These are phyloP conservation scores for Chalciporus piperatus DNA, from an alignment of 768 basidiomycete species.

Conservation along the genomic window DNA sequence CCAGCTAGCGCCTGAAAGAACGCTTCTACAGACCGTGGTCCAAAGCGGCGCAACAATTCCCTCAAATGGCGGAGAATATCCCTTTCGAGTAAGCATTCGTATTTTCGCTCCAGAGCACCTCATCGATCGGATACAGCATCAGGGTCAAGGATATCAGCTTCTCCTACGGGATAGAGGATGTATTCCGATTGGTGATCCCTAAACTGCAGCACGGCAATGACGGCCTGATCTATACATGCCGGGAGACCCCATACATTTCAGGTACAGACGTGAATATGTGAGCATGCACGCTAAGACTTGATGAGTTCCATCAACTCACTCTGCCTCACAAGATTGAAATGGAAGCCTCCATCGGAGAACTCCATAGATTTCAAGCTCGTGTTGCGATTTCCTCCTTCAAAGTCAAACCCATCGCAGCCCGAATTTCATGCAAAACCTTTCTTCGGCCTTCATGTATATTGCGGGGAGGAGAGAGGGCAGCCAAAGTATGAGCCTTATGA, in stretches of 20 bases:
- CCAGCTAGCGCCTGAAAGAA: slow-evolving; percentile 50
- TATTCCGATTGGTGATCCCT: slow-evolving; percentile 82
- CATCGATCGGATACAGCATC: slow-evolving; percentile 50
- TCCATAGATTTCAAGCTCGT: slow-evolving; percentile 97
- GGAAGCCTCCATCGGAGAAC: slow-evolving; percentile 98
- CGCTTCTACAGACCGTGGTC: slow-evolving; percentile 84
- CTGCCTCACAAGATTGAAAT: slow-evolving; percentile 70
- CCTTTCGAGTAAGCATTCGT: slow-evolving; percentile 76
- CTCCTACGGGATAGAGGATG: slow-evolving; percentile 85
- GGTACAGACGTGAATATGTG: slow-evolving; percentile 92
- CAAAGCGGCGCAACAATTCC: slow-evolving; percentile 65
- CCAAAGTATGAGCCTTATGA: slow-evolving; percentile 83
- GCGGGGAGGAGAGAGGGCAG: slow-evolving; percentile 58
- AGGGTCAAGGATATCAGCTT: slow-evolving; percentile 83
- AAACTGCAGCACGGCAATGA: slow-evolving; percentile 88
- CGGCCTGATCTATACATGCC: slow-evolving; percentile 95
- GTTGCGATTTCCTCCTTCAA: slow-evolving; percentile 81
- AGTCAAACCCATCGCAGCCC: slow-evolving; percentile 52
- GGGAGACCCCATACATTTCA: slow-evolving; percentile 71
- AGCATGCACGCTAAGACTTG: slow-evolving; percentile 57
- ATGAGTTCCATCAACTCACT: slow-evolving; percentile 1
- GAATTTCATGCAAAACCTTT: slow-evolving; percentile 84
- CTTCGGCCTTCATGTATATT: slow-evolving; percentile 81
- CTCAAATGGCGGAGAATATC: slow-evolving; percentile 55
- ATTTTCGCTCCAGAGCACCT: slow-evolving; percentile 1